Conservation (phyloP, 768 basidiomycete genomes). For the Amyloporia xantha region DNA sequence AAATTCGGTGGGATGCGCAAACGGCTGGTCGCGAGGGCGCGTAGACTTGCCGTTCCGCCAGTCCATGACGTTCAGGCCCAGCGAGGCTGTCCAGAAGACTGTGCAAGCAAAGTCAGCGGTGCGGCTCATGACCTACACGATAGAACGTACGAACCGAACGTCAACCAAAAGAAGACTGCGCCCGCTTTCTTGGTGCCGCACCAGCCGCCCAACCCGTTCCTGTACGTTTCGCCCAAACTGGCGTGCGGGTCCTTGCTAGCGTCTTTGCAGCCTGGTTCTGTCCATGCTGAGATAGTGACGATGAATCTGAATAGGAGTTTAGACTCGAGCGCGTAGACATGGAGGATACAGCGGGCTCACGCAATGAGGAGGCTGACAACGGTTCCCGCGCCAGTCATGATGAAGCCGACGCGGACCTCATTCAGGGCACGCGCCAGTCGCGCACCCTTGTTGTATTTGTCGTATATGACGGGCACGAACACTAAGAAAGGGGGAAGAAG, state of each 20-base stretch:
- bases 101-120: slow-evolving; percentile 5
- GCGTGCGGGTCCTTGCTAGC: slow-evolving; percentile 76
- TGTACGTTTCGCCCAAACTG: slow-evolving; percentile 54
- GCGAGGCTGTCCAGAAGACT: slow-evolving; percentile 74
- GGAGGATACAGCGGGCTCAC: slow-evolving; percentile 40
- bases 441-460: slow-evolving; percentile 78
- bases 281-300: slow-evolving; percentile 80
- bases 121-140: slow-evolving; percentile 1
- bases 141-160: slow-evolving; percentile 45
- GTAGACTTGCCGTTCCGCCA: slow-evolving; percentile 66
- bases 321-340: not conserved
- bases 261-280: slow-evolving; percentile 85
- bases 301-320: slow-evolving; percentile 44
- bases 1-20: slow-evolving; percentile 47
- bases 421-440: slow-evolving; percentile 74
- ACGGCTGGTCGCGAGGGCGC: slow-evolving; percentile 66
- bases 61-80: slow-evolving; percentile 59
- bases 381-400: slow-evolving; percentile 68
- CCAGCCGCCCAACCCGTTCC: slow-evolving; percentile 67
- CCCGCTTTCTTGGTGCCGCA: slow-evolving; percentile 91
- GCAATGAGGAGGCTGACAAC: slow-evolving; percentile 67
- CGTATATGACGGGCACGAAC: slow-evolving; percentile 70
- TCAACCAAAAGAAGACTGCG: slow-evolving; percentile 84
- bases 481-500: slow-evolving; percentile 70
- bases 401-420: slow-evolving; percentile 79